Conservation (phyloP, 1,284 basidiomycete genomes). For the Cryptococcus sp. region DNA sequence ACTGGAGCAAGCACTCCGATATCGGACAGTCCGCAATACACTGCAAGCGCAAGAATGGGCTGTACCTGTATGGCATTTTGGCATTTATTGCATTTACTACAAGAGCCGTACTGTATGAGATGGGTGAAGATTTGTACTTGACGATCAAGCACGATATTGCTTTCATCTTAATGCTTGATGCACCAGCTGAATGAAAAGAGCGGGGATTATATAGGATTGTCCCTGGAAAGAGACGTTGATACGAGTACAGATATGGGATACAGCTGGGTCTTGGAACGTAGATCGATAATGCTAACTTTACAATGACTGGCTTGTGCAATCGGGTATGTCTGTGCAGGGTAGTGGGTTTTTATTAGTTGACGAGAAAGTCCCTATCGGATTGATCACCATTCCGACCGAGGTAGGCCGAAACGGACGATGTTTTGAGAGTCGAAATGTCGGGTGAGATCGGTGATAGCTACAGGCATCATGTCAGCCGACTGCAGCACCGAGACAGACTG, state of each 20-base stretch:
- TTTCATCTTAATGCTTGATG: no score
- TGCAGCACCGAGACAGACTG: neutral
- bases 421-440: conserved; percentile 43
- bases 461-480: no score
- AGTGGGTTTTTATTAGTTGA: neutral
- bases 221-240: neutral
- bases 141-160: no score
- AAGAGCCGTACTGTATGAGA: no score
- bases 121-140: no score
- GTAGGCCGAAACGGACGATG: conserved; percentile 38
- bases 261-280: neutral
- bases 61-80: no score
- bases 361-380: no score
- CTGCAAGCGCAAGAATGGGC: no score
- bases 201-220: neutral
- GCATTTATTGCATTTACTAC: no score
- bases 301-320: neutral
- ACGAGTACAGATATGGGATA: neutral
- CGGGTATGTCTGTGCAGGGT: conserved; percentile 7
- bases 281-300: neutral
- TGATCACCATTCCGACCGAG: conserved; percentile 33
- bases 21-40: no score
- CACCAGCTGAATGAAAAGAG: no score
- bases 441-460: conserved; percentile 42
- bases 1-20: no score